Base-by-base conservation (phyloP, 805 yeast species). In the Metschnikowia dekortorum region DNA sequence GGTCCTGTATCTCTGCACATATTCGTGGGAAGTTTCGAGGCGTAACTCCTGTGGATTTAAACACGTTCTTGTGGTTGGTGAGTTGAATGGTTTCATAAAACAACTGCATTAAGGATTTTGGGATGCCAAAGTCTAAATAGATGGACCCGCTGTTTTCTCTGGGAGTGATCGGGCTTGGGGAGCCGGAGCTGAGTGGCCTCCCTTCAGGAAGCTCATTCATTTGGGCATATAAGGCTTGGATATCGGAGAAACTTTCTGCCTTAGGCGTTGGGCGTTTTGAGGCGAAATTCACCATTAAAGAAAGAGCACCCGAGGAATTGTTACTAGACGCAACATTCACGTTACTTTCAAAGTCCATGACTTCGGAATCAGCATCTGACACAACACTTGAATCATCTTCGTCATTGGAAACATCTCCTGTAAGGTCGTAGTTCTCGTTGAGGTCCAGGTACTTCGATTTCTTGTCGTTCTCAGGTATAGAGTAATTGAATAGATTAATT, bases 11-110 rank as follows among this genome's bases (percentile, higher is more conserved):
- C 47, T 80, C 83, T 47, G 83, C 79, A 55, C 84, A 80, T 2
- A 79, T 66, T 47, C 71, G 69, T 4, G 84, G 83, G 58, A 79
- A 81, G 55, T 80, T 80, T 39, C 84, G 64, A 0, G 84, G 84
- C 40, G 68, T 71, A 33, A 73, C 68, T 28, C 71, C 69, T 30
- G 61, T 56, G 8, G 53, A 56, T 46, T 55, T 52, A 57, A 80
- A 80, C 52, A 76, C 73, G 51, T 76, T 73, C 56, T 78, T 75
- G 56, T 80, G 83, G 58, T 81, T 81, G 2, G 84, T 68, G 39
- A 80, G 63, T 28, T 69, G 71, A 6, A 79, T 69, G 2, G 73
- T 66, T 52, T 74, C 74, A 53, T 74, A 72, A 60, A 80, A 73
- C 6, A 80, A 56, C n/a, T 64, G 68, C n/a, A 79, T 46, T 35